Evolutionary conservation across 495 filamentous ascomycete species (phyloP).

Genomic region (Tuber umbilicatum): DNA sequence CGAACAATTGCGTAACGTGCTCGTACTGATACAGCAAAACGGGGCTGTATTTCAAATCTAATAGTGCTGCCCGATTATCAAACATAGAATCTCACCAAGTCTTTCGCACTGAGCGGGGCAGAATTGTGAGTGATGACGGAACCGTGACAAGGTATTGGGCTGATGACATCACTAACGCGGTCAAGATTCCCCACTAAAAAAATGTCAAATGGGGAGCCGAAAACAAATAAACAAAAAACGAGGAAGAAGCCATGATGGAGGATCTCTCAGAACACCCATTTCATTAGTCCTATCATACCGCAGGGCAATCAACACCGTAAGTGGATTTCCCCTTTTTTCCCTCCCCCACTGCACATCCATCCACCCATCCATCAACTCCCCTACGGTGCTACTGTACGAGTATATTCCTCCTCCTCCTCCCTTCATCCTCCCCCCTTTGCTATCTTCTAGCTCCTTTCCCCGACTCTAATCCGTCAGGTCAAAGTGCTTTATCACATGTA

Average conservation of each 20-base stretch:
- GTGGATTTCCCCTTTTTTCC: not conserved
- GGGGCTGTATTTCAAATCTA: not conserved
- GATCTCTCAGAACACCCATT: not conserved
- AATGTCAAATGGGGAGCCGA: not conserved
- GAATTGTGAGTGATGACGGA: conserved; percentile 20
- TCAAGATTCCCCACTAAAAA: not conserved
- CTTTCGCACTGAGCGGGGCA: not conserved
- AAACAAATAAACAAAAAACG: not conserved
- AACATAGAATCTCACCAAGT: not conserved
- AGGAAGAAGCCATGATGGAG: not conserved
- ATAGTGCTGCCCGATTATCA: not conserved
- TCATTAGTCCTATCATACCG: not conserved
- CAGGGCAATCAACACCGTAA: not conserved
- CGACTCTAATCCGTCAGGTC: not conserved
- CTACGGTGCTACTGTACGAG: too few species aligned
- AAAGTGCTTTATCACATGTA: conserved; percentile 4
- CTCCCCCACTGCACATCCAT: not conserved
- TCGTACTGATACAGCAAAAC: not conserved
- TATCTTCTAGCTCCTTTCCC: conserved; percentile 5
- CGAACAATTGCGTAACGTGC: not conserved
- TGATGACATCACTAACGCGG: conserved; percentile 27
- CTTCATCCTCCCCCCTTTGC: not conserved
- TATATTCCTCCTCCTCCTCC: conserved; percentile 4
- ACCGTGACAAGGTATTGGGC: conserved; percentile 18
- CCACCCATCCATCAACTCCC: conserved; percentile 2